Evolutionary conservation across 192 early-diverging fungal genomes (phyloP).

Genomic region (Podila horticola): DNA sequence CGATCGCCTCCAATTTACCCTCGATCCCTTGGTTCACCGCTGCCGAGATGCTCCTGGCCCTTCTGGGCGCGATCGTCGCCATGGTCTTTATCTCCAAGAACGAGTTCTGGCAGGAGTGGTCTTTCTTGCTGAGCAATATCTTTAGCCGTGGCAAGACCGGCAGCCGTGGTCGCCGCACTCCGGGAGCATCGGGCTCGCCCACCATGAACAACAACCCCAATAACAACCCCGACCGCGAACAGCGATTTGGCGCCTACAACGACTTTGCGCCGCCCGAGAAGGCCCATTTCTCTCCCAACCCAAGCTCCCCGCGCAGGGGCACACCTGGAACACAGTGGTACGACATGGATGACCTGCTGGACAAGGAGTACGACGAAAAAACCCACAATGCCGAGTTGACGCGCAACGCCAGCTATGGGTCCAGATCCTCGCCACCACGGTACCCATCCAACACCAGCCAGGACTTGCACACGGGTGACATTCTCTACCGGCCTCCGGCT

Average conservation of each 20-base stretch:
- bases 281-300: not conserved
- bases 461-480: constrained; percentile 28
- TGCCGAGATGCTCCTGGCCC: constrained; percentile 26
- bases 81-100: constrained; percentile 32
- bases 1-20: constrained; percentile 8
- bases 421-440: constrained; percentile 6
- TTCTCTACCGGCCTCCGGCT: constrained; percentile 23
- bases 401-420: not conserved
- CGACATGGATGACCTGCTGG: constrained; percentile 44
- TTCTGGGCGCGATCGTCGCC: constrained; percentile 24
- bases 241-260: not conserved
- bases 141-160: constrained; percentile 17
- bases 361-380: constrained; percentile 31
- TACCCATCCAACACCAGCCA: constrained; percentile 3
- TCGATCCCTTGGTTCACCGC: constrained; percentile 39
- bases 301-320: not conserved
- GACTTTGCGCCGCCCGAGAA: not conserved
- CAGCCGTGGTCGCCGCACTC: constrained; percentile 2
- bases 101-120: constrained; percentile 48
- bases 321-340: constrained; percentile 18
- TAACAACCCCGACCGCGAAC: not conserved
- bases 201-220: not conserved
- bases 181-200: not conserved
- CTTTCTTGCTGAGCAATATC: constrained; percentile 6
- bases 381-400: not conserved